Base-by-base conservation (phyloP, 306 rosid genomes). In the Glycine latifolia region DNA sequence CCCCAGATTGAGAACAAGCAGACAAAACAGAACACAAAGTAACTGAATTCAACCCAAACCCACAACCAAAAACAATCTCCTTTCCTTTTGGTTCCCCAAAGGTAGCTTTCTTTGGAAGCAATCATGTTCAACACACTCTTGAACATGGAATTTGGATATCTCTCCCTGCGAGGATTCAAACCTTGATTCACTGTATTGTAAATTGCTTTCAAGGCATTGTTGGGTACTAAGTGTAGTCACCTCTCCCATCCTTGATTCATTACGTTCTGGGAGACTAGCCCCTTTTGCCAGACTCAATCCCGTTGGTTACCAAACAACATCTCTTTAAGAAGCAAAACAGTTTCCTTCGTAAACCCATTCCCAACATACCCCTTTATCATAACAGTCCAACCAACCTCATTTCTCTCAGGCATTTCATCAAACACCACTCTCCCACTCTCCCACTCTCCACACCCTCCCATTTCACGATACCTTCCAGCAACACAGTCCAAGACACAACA, bases 341-440 rank as follows among this genome's bases (percentile, higher is more conserved):
- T 89, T 69, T 91, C 88, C 12, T 49, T 16, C 1, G 87, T 81
- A 76, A 87, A 82, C 31, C 90, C 94, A 26, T 76, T 86, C 60
- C 79, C 89, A 56, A 87, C 85, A 75, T 87, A 93, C 4, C 92
- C 93, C 48, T 80, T 89, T 6, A 90, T 82, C 97, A 93, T 84
- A 63, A 91, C 70, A 52, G 97, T 93, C 97, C 97, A 89, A 71
- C 93, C 91, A 74, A 91, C 89, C 79, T 84, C 97, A 74, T 93
- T 93, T 76, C 83, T 91, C 83, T 89, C 93, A 2, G 87, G 90
- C 97, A 91, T 93, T 71, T 6, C 77, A 66, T 91, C 90, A 71
- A 91, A 90, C 91, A 90, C 86, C 69, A 16, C 55, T 48, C 93
- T 87, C 82, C 86, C 69, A 16, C 55, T 48, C 93, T 87, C 82